A percentile compares a stretch with the other conserved stretches of the same genome.
Conservation (phyloP, 192 early-diverging fungal genomes). For the Chytriomyces confervae region DNA sequence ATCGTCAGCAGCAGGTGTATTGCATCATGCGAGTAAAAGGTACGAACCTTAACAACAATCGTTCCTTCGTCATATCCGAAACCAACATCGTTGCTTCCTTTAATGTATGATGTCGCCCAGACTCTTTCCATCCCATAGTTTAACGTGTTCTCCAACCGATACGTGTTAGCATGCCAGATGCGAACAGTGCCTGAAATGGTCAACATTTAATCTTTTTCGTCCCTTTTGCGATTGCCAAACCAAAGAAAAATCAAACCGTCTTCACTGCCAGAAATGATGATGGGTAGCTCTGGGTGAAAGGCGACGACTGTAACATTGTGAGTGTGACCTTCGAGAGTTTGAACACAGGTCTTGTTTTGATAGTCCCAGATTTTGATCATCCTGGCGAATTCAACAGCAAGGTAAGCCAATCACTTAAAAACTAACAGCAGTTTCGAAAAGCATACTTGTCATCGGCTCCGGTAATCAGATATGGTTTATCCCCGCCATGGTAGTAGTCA, state of each 20-base stretch:
- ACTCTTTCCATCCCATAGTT: conserved; percentile 98
- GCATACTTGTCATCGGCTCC: conserved; percentile 90
- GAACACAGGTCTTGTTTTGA: conserved; percentile 99
- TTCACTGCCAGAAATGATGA: conserved; percentile 93
- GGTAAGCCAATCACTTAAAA: conserved; percentile 8
- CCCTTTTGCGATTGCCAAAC: background rate
- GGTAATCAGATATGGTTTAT: conserved; percentile 96
- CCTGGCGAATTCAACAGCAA: conserved; percentile 43
- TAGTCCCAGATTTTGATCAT: conserved; percentile 98
- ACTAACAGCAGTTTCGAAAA: background rate
- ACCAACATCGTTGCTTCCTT: conserved; percentile 88
- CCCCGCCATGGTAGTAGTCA: conserved; percentile 97
- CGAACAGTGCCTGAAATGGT: conserved; percentile 71
- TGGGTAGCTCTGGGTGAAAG: conserved; percentile 96
- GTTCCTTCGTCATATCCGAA: conserved; percentile 97
- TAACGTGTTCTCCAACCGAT: conserved; percentile 93
- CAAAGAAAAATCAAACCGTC: conserved; percentile 67
- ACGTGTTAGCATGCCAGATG: conserved; percentile 97
- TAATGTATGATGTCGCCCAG: conserved; percentile 91
- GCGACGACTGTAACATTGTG: conserved; percentile 89
- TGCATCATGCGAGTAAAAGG: background rate
- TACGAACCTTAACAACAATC: conserved; percentile 81
- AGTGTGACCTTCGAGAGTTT: conserved; percentile 96
- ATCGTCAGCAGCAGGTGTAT: conserved; percentile 1
- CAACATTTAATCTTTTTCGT: background rate